Evolutionary conservation across 176 grass and related monocot species (phyloP).

Genomic region (Metroxylon sagu): DNA sequence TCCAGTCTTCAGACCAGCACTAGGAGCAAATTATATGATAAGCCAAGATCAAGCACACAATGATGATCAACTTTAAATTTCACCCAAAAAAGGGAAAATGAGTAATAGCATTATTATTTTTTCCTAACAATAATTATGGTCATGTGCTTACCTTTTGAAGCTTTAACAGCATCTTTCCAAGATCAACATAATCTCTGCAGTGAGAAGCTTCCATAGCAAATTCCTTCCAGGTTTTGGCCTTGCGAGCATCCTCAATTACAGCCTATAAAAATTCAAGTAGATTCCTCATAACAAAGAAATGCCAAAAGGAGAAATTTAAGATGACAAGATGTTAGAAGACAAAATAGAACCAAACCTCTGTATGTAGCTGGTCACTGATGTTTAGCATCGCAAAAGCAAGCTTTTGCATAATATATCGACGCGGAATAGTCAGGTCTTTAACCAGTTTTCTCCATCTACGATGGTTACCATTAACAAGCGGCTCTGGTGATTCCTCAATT

Average conservation of each 20-base stretch:
- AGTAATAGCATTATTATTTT: not conserved
- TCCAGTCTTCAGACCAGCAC: too few relatives aligned
- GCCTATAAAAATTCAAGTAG: slow-evolving; percentile 41
- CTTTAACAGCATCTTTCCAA: slow-evolving; percentile 91
- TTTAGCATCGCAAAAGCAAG: slow-evolving; percentile 80
- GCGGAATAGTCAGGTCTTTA: slow-evolving; percentile 62
- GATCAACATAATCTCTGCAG: slow-evolving; percentile 72
- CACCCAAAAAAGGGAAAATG: not conserved
- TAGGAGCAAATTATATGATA: too few relatives aligned
- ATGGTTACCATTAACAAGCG: slow-evolving; percentile 78
- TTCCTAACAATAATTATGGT: too few relatives aligned
- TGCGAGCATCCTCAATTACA: slow-evolving; percentile 75
- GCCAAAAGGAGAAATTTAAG: not conserved
- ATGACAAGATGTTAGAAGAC: not conserved
- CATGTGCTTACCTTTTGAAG: slow-evolving; percentile 62
- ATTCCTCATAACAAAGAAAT: slow-evolving; percentile 9
- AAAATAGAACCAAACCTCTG: slow-evolving; percentile 36
- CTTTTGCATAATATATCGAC: slow-evolving; percentile 63
- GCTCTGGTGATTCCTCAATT: slow-evolving; percentile 58
- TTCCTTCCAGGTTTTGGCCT: slow-evolving; percentile 53
- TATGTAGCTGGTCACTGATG: slow-evolving; percentile 71
- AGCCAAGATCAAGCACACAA: too few relatives aligned
- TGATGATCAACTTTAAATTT: too few relatives aligned
- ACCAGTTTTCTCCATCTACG: slow-evolving; percentile 90
- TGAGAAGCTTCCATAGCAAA: slow-evolving; percentile 76